Conservation (phyloP, 148 eudicot genomes). For the Linanthus parryae region DNA sequence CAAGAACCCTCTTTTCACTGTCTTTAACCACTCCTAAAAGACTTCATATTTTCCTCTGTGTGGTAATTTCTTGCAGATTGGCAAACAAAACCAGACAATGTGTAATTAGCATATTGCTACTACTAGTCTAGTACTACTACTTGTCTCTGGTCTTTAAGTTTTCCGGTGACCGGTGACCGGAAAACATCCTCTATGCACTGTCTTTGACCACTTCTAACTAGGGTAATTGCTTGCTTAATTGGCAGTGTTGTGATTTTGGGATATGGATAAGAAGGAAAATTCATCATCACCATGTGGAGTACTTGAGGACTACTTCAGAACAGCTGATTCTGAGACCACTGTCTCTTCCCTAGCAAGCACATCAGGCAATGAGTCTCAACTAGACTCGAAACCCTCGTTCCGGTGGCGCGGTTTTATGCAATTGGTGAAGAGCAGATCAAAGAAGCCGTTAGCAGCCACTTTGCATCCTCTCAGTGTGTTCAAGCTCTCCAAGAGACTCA, state of each 20-base stretch:
- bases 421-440: slow-evolving; percentile 45
- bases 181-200: background rate
- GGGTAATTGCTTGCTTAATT: background rate
- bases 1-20: too few relatives aligned
- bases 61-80: too few relatives aligned
- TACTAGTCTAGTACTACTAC: too few relatives aligned
- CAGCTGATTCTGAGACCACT: slow-evolving; percentile 45
- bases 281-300: slow-evolving; percentile 60
- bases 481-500: slow-evolving; percentile 55
- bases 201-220: background rate
- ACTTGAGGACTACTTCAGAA: slow-evolving; percentile 64
- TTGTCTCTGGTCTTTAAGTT: too few relatives aligned
- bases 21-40: too few relatives aligned
- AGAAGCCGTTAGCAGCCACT: slow-evolving; percentile 29
- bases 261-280: slow-evolving; percentile 40
- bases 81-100: too few relatives aligned
- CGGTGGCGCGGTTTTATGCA: slow-evolving; percentile 45
- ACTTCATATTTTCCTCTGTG: too few relatives aligned
- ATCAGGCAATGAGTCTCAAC: slow-evolving; percentile 33
- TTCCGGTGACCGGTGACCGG: background rate
- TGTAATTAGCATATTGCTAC: too few relatives aligned
- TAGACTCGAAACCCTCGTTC: slow-evolving; percentile 18
- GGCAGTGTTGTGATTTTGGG: slow-evolving; percentile 9
- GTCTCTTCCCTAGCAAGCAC: slow-evolving; percentile 51
- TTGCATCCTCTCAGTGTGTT: slow-evolving; percentile 38